Evolutionary conservation across 2,329 filamentous ascomycete genomes (phyloP).

Genomic region (Aureobasidium sp.): DNA sequence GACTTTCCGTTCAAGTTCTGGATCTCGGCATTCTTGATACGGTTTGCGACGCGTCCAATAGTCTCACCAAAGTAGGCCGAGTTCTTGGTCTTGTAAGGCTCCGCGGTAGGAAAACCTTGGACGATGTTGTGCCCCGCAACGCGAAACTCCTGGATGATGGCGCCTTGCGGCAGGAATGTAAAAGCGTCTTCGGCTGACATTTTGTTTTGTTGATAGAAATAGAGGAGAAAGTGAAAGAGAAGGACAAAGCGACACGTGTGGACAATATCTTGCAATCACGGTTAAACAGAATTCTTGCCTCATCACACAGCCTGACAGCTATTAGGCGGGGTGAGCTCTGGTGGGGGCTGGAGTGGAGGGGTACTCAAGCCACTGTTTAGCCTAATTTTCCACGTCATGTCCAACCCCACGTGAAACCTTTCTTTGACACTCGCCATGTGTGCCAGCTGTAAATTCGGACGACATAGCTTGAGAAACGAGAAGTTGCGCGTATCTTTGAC

Average conservation of each 20-base stretch:
- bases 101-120: conserved; percentile 69
- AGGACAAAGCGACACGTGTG: not conserved
- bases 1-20: conserved; percentile 62
- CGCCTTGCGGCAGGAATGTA: conserved; percentile 66
- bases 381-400: not conserved
- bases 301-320: not conserved
- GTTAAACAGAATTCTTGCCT: conserved; percentile 5
- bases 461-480: not conserved
- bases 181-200: conserved; percentile 34
- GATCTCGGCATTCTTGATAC: conserved; percentile 66
- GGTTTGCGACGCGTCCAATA: conserved; percentile 78
- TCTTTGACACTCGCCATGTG: not conserved
- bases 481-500: not conserved
- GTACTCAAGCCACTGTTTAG: not conserved
- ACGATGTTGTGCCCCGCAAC: conserved; percentile 81
- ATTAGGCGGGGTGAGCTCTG: conserved; percentile 5
- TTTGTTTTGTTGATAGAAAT: not conserved
- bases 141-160: conserved; percentile 73
- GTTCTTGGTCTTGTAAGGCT: conserved; percentile 70
- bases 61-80: conserved; percentile 83
- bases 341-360: conserved; percentile 10
- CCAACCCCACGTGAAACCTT: not conserved
- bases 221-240: not conserved
- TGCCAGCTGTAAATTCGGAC: not conserved
- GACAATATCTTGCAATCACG: conserved; percentile 7